Percentiles rank a stretch among this genome's conserved stretches.
Conservation (phyloP, 1,284 basidiomycete species). For the Puccinia novopanici region DNA sequence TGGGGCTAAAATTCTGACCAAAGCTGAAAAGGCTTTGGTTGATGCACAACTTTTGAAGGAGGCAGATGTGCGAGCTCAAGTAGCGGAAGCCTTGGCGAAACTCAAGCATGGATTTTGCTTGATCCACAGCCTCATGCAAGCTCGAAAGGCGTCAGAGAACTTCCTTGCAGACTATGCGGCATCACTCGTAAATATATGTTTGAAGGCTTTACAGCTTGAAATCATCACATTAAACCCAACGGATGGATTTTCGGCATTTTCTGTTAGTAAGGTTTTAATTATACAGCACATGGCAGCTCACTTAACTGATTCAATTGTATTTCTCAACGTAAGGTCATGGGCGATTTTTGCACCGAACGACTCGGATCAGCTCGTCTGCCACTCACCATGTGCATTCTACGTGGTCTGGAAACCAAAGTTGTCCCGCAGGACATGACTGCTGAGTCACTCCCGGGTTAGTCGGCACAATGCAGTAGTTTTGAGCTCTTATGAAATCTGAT, state of each 20-base stretch:
- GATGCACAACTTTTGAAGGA: conserved; percentile 80
- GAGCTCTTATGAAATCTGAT: not conserved
- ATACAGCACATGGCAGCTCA: conserved; percentile 70
- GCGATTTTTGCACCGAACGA: conserved; percentile 52
- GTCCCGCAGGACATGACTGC: conserved; percentile 73
- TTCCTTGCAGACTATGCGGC: conserved; percentile 63
- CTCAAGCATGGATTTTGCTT: conserved; percentile 72
- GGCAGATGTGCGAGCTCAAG: conserved; percentile 67
- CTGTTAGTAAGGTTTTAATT: conserved; percentile 71
- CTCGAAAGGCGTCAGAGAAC: conserved; percentile 62
- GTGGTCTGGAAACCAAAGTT: conserved; percentile 68
- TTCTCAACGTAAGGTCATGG: conserved; percentile 77
- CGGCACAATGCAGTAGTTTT: not conserved
- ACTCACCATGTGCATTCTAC: conserved; percentile 69
- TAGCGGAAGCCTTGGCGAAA: conserved; percentile 65
- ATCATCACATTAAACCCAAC: conserved; percentile 54
- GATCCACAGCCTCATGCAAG: conserved; percentile 60
- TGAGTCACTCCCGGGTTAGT: conserved; percentile 63
- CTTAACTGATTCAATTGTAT: conserved; percentile 64
- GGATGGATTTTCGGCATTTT: conserved; percentile 42
- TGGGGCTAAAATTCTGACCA: conserved; percentile 66
- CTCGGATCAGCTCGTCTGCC: conserved; percentile 41
- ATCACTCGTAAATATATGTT: conserved; percentile 26
- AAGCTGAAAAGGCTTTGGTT: conserved; percentile 77
- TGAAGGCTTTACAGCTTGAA: conserved; percentile 35